A percentile compares a stretch with the other conserved stretches of the same genome.
These are phyloP conservation scores for Batkoa obscura DNA, from an alignment of 371 early-diverging fungal genomes.

Conservation along the genomic window DNA sequence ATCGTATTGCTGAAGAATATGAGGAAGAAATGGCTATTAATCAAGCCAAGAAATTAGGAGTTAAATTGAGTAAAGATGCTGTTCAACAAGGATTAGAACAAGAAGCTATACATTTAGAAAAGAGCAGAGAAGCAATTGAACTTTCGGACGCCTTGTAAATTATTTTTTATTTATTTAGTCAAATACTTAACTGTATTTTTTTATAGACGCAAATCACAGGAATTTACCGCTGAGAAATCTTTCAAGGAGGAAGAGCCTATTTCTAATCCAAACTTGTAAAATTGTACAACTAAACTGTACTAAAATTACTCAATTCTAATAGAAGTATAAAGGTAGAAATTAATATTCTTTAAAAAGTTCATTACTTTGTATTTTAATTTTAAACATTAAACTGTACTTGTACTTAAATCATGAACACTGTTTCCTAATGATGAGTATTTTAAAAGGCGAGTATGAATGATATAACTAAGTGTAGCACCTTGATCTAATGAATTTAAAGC, in stretches of 20 bases:
- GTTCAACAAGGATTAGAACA: background rate
- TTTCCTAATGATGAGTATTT: too few species aligned
- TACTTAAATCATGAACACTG: too few species aligned
- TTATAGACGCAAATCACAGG: background rate
- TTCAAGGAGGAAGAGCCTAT: background rate
- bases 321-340: too few species aligned
- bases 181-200: background rate
- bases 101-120: background rate
- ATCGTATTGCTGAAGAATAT: background rate
- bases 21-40: background rate
- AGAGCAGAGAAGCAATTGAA: background rate
- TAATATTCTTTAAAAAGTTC: too few species aligned
- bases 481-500: too few species aligned
- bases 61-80: background rate
- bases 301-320: too few species aligned
- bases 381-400: too few species aligned
- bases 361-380: too few species aligned
- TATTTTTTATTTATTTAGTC: background rate
- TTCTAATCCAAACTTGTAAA: background rate
- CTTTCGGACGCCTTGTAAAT: background rate
- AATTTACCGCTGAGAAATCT: background rate
- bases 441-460: too few species aligned
- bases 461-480: too few species aligned
- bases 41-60: background rate
- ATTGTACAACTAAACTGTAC: too few species aligned